Evolutionary conservation across 2,329 filamentous ascomycete genomes (phyloP).

Genomic region (Penicillium fuscoglaucum): DNA sequence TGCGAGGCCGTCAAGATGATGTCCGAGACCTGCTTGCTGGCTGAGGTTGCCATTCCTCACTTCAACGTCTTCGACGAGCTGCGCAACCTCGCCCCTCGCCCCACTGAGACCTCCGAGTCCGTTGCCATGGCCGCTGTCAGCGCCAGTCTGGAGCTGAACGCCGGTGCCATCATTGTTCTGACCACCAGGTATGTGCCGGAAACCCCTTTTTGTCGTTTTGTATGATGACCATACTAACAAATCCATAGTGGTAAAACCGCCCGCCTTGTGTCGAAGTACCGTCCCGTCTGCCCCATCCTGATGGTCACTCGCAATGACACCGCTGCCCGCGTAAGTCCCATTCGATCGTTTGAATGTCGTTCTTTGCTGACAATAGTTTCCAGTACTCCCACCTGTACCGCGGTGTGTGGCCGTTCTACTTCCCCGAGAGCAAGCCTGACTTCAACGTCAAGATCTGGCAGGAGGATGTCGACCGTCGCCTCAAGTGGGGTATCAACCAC

Average conservation of each 20-base stretch:
- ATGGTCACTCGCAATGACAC: slow-evolving; percentile 90
- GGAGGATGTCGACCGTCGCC: slow-evolving; percentile 94
- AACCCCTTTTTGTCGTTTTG: background rate
- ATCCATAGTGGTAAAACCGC: slow-evolving; percentile 76
- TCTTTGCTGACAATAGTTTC: slow-evolving; percentile 17
- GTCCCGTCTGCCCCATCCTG: slow-evolving; percentile 97
- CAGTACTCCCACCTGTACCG: slow-evolving; percentile 91
- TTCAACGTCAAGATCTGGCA: slow-evolving; percentile 94
- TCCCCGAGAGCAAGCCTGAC: slow-evolving; percentile 90
- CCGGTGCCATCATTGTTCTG: slow-evolving; percentile 91
- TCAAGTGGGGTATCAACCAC: slow-evolving; percentile 93
- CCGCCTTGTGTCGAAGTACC: slow-evolving; percentile 95
- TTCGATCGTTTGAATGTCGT: background rate
- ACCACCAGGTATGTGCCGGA: slow-evolving; percentile 69
- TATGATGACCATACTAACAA: slow-evolving; percentile 23
- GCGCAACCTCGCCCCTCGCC: slow-evolving; percentile 76
- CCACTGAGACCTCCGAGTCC: slow-evolving; percentile 85
- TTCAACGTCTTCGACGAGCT: slow-evolving; percentile 96
- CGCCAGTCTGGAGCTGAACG: slow-evolving; percentile 92
- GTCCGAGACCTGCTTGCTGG: slow-evolving; percentile 95
- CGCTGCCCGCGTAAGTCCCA: slow-evolving; percentile 65
- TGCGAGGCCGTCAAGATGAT: slow-evolving; percentile 92
- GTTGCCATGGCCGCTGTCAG: slow-evolving; percentile 97
- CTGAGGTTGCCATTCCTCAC: slow-evolving; percentile 96
- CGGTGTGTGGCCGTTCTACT: slow-evolving; percentile 96